Conservation (phyloP, 345 rosid species). For the Bruguiera parviflora region DNA sequence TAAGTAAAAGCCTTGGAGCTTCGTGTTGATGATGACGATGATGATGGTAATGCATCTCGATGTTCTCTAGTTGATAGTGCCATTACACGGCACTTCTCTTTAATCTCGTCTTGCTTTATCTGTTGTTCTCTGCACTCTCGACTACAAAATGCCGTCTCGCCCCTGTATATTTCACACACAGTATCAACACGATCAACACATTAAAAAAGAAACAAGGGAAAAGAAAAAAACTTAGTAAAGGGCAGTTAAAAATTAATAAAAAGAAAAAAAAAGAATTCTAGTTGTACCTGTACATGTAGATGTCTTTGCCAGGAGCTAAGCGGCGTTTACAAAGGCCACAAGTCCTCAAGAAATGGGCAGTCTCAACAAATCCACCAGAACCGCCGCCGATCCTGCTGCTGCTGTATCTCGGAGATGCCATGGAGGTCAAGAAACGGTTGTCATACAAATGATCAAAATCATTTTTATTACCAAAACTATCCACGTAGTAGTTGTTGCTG, state of each 20-base stretch:
- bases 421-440: conserved; percentile 32
- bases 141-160: conserved; percentile 85
- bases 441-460: conserved; percentile 14
- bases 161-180: conserved; percentile 35
- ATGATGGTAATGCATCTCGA: conserved; percentile 8
- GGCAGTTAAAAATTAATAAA: background rate
- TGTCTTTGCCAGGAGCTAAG: conserved; percentile 63
- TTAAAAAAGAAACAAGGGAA: background rate
- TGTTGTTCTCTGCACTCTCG: conserved; percentile 73
- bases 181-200: background rate
- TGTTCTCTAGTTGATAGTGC: conserved; percentile 16
- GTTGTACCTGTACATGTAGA: conserved; percentile 78
- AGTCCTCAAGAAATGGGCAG: conserved; percentile 46
- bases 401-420: conserved; percentile 47
- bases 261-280: background rate
- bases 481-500: background rate
- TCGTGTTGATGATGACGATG: background rate
- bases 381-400: conserved; percentile 2
- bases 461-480: background rate
- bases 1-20: conserved; percentile 21
- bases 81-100: conserved; percentile 28
- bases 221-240: background rate
- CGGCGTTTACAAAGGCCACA: conserved; percentile 76
- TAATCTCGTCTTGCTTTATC: conserved; percentile 63
- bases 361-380: conserved; percentile 20